Evolutionary conservation across 2,329 filamentous ascomycete species (phyloP).

Genomic region (Delphinella strobiligena): DNA sequence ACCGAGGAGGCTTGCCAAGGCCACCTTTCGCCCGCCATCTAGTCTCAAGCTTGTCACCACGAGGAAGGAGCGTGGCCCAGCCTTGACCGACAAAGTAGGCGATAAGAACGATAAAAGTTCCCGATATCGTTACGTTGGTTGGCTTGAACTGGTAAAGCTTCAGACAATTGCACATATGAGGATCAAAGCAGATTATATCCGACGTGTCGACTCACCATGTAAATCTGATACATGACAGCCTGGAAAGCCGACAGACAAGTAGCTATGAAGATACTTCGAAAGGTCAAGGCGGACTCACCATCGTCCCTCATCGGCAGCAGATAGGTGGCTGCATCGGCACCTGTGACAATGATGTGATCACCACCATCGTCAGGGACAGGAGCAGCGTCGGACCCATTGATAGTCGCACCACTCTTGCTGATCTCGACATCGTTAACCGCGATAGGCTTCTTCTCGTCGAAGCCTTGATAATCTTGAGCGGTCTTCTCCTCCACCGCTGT

Average conservation of each 20-base stretch:
- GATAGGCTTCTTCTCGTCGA: too few relatives aligned
- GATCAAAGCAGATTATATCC: too few relatives aligned
- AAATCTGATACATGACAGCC: constrained; percentile 45
- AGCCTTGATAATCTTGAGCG: too few relatives aligned
- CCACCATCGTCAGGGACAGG: background rate
- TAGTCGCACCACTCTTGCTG: background rate
- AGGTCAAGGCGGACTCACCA: constrained; percentile 38
- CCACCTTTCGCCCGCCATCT: constrained; percentile 34
- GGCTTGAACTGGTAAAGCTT: constrained; percentile 8
- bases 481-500: too few relatives aligned
- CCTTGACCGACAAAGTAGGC: constrained; percentile 43
- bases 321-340: constrained; percentile 37
- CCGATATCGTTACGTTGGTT: constrained; percentile 5
- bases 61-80: constrained; percentile 37
- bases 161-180: too few relatives aligned
- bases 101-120: constrained; percentile 16
- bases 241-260: constrained; percentile 40
- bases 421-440: too few relatives aligned
- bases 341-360: constrained; percentile 36
- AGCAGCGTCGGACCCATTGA: background rate
- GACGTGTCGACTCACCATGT: constrained; percentile 28
- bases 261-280: constrained; percentile 41
- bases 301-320: constrained; percentile 43
- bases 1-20: constrained; percentile 29
- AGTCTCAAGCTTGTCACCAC: constrained; percentile 38